phyloP scores from a whole-genome alignment of 441 rosid genomes.

The Erysimum cheiri region DNA sequence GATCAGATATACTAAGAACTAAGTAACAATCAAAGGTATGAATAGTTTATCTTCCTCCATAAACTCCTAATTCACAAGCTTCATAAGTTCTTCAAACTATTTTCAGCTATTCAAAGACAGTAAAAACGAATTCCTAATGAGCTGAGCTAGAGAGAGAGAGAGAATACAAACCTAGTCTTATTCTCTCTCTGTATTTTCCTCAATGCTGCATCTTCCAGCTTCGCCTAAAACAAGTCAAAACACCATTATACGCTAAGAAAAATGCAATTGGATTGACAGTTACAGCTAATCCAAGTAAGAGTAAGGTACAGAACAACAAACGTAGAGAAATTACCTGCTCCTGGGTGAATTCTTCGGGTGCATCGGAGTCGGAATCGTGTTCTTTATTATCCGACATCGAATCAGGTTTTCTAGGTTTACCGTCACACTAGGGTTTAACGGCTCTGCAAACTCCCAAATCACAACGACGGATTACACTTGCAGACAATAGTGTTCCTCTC shows the following conservation, averaged over 20 bases:
- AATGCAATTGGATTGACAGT: background rate
- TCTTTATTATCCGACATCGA: conserved; percentile 58
- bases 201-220: conserved; percentile 62
- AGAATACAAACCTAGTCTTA: conserved; percentile 58
- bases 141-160: background rate
- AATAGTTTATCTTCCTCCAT: background rate
- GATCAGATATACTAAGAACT: background rate
- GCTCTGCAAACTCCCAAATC: conserved; percentile 34
- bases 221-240: conserved; percentile 52
- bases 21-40: background rate
- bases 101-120: background rate
- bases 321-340: conserved; percentile 64
- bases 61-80: conserved; percentile 27
- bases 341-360: conserved; percentile 81
- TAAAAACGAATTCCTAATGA: background rate
- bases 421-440: conserved; percentile 50
- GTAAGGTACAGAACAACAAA: background rate
- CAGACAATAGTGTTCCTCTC: background rate
- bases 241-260: background rate
- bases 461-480: background rate
- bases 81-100: background rate
- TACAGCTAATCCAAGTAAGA: conserved; percentile 12
- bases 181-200: conserved; percentile 66
- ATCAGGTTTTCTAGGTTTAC: no score
- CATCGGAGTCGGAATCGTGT: conserved; percentile 58